Evolutionary conservation across 108 stramenopile species (phyloP).

Genomic region (Fistulifera solaris): DNA sequence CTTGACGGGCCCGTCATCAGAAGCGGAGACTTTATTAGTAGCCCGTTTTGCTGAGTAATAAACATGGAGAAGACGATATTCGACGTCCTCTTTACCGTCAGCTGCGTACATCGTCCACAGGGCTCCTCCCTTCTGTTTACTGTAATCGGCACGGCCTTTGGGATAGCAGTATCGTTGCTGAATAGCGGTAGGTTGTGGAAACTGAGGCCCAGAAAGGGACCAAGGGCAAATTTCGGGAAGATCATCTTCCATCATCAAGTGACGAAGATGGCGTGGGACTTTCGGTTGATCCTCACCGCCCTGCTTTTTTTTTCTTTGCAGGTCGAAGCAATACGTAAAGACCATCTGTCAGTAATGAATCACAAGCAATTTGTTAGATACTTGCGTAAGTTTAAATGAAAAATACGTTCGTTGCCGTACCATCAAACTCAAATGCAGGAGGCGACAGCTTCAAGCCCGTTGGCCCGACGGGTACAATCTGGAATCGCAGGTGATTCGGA

Average conservation of each 20-base stretch:
- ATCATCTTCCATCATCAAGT: conserved; percentile 19
- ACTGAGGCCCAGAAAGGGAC: conserved; percentile 61
- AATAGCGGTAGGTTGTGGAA: conserved; percentile 49
- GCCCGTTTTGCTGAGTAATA: conserved; percentile 66
- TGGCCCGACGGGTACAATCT: conserved; percentile 46
- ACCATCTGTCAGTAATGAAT: conserved; percentile 38
- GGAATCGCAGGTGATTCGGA: conserved; percentile 43
- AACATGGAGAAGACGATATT: conserved; percentile 66
- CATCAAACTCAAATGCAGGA: conserved; percentile 56
- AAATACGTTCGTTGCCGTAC: conserved; percentile 20
- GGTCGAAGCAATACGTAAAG: conserved; percentile 61
- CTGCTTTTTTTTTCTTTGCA: conserved; percentile 19
- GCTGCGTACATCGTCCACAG: conserved; percentile 49
- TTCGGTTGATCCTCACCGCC: conserved; percentile 8
- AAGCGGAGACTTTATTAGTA: conserved; percentile 11
- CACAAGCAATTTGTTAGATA: conserved; percentile 3
- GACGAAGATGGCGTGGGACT: conserved; percentile 34
- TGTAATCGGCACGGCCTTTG: conserved; percentile 47
- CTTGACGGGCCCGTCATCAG: neutral
- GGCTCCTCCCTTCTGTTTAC: conserved; percentile 50
- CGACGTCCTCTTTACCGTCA: conserved; percentile 43
- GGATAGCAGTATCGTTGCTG: conserved; percentile 82
- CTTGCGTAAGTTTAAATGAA: neutral
- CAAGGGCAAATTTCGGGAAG: conserved; percentile 39
- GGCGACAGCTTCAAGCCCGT: conserved; percentile 57